Conservation (phyloP, 805 yeast genomes). For the Nakazawaea ernobii region DNA sequence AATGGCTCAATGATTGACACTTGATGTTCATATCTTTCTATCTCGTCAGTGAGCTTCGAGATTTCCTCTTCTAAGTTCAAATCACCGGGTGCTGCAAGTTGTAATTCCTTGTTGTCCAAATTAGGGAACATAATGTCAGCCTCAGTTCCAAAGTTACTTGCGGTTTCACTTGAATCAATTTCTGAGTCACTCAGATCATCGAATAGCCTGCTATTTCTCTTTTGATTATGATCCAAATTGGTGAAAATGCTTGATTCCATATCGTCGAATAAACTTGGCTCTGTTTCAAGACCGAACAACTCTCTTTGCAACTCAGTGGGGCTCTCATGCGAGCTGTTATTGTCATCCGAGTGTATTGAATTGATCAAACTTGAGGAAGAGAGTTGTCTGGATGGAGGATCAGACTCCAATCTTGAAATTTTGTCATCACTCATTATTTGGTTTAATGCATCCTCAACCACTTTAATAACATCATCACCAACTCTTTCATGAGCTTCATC, state of each 20-base stretch:
- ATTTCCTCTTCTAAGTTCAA: slow-evolving; percentile 65
- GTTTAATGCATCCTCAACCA: slow-evolving; percentile 63
- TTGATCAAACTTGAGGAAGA: slow-evolving; percentile 5
- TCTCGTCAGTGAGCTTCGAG: slow-evolving; percentile 46
- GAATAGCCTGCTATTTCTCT: slow-evolving; percentile 26
- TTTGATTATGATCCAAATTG: slow-evolving; percentile 10
- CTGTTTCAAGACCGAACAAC: slow-evolving; percentile 28
- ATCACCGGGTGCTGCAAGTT: slow-evolving; percentile 65
- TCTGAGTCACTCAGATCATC: slow-evolving; percentile 25
- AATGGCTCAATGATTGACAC: slow-evolving; percentile 60
- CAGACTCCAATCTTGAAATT: not conserved
- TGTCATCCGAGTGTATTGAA: not conserved
- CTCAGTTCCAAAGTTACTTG: not conserved
- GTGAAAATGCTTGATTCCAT: slow-evolving; percentile 13
- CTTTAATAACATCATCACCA: slow-evolving; percentile 43
- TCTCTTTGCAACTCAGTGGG: slow-evolving; percentile 23
- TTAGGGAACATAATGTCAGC: not conserved
- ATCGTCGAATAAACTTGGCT: slow-evolving; percentile 28
- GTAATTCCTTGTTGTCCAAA: slow-evolving; percentile 23
- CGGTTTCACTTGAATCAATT: slow-evolving; percentile 19
- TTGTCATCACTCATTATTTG: slow-evolving; percentile 41
- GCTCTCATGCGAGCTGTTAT: not conserved
- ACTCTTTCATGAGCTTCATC: slow-evolving; percentile 27
- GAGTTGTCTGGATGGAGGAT: not conserved
- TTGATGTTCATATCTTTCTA: slow-evolving; percentile 57